Evolutionary conservation across 805 yeast species (phyloP), one percentile per base, ranked within the genome.

Genomic region (Candida incommunis): DNA sequence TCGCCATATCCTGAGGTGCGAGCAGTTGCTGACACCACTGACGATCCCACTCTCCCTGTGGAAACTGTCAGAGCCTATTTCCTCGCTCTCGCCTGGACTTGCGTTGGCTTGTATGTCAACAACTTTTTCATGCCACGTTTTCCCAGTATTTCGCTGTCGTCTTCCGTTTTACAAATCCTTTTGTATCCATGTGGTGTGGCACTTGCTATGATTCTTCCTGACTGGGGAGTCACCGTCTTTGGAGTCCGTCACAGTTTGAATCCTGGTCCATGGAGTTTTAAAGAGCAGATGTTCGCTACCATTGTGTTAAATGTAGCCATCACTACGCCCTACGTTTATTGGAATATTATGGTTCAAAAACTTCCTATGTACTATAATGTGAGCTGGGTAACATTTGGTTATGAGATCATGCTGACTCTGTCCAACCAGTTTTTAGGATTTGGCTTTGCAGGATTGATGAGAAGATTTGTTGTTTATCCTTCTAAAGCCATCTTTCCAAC

Each of bases 241-340:
- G 70, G 75, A 41, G 61, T 54, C 23, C 61, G 68, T 56, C 58
- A 60, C 51, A 65, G 68, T 4, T 57, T 78, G 44, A 76, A 76
- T 56, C 80, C 80, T 2, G 82, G 83, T 9, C 80, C 80, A 13
- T 80, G 82, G 80, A 63, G 67, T 23, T 65, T 59, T 48, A 79
- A 79, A 53, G 85, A 80, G 54, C 85, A 79, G 57, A 75, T 77
- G 78, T 67, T 80, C 46, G 66, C 80, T 1, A 74, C 84, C 34
- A 43, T 50, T 29, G 51, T 52, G 52, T 48, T 50, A 41, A 42
- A 45, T 16, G 49, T 51, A 20, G 47, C 52, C 21, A 41, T 34
- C 21, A 31, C 45, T n/a, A 22, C 51, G 18, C 47, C 47, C 16
- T 54, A 52, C 46, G 51, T 47, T 16, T 43, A 49, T 46, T 47